Base-by-base conservation (phyloP, 352 stramenopile genomes). In the Phytophthora cryptogea region DNA sequence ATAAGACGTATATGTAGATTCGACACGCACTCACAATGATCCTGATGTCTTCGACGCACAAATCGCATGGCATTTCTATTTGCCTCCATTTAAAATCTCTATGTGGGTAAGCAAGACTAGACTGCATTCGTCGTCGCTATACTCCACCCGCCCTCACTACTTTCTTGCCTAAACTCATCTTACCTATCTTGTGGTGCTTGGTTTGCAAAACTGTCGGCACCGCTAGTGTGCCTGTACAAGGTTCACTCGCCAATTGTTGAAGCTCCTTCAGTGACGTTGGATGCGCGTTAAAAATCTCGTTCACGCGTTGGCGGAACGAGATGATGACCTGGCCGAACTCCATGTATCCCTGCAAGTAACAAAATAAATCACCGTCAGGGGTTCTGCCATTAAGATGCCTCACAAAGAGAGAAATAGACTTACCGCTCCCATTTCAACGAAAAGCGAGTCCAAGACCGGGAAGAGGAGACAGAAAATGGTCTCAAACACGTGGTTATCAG, bases 361-460 rank as follows among this genome's bases (percentile, higher is more conserved):
- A 51, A 66, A 44, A 53, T 20, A 56, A n/a, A 23, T 23, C 37
- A 50, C 37, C 23, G 8, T 59, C 17, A 65, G 27, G 36, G 42
- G 9, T 3, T 44, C 33, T 16, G 33, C 33, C 33, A 39, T 28
- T 17, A 41, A 20, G 0, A 20, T 3, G 3, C 14, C 2, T 27
- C 37, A 43, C 16, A 8, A 20, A 3, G 4, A 5, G 5, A 39
- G 0, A 5, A n/a, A 14, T 32, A 32, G 46, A 83, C 85, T 55
- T 78, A 95, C 86, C 70, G 86, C 86, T 32, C 72, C 86, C 86
- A 95, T 94, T 56, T 92, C 75, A 39, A 95, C 86, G 64, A 95
- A 95, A 33, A 95, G 70, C n/a, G 63, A 68, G 53, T 95, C 86
- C 45, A 95, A 57, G 33, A 92, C 69, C 5, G 86, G 86, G 52